Base-by-base conservation (phyloP, 148 eudicot species). In the Salicornia ramosissima region DNA sequence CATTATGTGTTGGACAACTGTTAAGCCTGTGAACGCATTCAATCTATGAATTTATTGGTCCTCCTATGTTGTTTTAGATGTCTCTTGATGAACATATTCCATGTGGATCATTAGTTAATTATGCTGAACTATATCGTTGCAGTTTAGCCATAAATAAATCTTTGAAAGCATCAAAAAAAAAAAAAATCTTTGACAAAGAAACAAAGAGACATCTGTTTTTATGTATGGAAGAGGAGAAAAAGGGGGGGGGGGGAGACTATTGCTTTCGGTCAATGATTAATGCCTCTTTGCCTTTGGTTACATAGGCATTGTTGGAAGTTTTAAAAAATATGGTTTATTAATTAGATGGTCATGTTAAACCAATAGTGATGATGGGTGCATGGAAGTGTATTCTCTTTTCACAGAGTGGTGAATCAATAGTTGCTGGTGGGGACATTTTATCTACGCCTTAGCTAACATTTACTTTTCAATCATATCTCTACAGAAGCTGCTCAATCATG, bases 401-500 rank as follows among this genome's bases (percentile, higher is more conserved):
- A 2, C 39, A 26, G n/a, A 60, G 61, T 50, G 24, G 42, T 36
- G 30, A 21, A 16, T 19, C 30, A 12, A 26, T 26, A 19, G 33
- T 56, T 45, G 49, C 43, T 45, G 16, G 59, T 64, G 61, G 65
- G 26, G 65, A 52, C 31, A 0, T 70, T 28, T 22, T 59, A 26
- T 45, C 42, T 33, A 47, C 33, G 51, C 36, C 61, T 25, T 73
- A 70, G 72, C 81, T 82, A 61, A 83, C 74, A 36, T 66, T 14
- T n/a, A n/a, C 25, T 60, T 70, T 63, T 67, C 36, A 64, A 62
- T 81, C 28, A 75, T 74, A 77, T 80, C 68, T 67, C 40, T 86
- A 85, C 94, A 92, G 98, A 90, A 81, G 97, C 91, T 82, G 96
- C 97, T 81, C 91, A 83, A 81, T 87, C 96, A 69, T 94, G 97